A percentile compares a stretch with the other conserved stretches of the same genome.
phyloP scores from a whole-genome alignment of 768 basidiomycete genomes.

The Amylocystis lapponica region DNA sequence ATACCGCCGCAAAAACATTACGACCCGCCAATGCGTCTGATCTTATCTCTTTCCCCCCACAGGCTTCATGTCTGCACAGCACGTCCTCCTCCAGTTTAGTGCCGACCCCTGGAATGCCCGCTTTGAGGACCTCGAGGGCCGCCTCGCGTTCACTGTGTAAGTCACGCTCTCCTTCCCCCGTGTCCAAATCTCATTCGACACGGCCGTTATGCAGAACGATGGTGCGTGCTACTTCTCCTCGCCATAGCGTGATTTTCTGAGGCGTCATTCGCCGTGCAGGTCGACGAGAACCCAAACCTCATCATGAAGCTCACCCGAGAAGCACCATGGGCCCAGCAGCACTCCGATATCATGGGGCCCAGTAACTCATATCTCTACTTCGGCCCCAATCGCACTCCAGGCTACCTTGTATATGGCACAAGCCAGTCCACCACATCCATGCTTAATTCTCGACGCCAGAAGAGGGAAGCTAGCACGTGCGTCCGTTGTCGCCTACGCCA shows the following conservation, averaged over 20 bases:
- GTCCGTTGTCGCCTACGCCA: conserved; percentile 23
- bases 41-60: conserved; percentile 13
- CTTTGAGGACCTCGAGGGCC: conserved; percentile 60
- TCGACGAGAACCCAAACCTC: conserved; percentile 50
- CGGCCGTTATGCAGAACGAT: conserved; percentile 8
- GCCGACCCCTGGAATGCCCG: conserved; percentile 53
- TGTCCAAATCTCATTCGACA: background rate
- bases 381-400: conserved; percentile 55
- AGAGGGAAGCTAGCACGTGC: conserved; percentile 57
- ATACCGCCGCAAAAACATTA: background rate
- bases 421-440: conserved; percentile 50
- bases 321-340: conserved; percentile 57
- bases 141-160: conserved; percentile 64
- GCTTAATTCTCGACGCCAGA: conserved; percentile 51
- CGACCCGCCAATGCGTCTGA: background rate
- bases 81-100: conserved; percentile 60
- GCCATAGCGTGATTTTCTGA: no score
- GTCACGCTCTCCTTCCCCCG: conserved; percentile 19
- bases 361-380: conserved; percentile 71
- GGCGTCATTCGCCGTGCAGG: conserved; percentile 29
- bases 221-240: conserved; percentile 6
- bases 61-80: conserved; percentile 30
- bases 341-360: conserved; percentile 76
- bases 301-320: conserved; percentile 64
- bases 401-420: conserved; percentile 67